Conservation (phyloP, 2,329 filamentous ascomycete genomes). For the Juglanconis sp. region DNA sequence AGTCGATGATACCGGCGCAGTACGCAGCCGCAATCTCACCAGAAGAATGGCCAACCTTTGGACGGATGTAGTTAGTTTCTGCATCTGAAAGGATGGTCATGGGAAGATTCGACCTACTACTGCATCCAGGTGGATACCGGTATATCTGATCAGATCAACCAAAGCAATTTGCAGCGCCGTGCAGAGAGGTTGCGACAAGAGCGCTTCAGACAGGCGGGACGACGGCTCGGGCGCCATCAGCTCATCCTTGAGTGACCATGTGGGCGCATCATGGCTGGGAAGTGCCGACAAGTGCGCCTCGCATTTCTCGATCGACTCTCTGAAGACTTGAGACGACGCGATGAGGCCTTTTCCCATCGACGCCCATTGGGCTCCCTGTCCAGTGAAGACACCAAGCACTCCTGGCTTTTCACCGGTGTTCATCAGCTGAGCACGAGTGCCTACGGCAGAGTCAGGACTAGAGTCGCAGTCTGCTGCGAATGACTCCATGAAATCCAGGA, state of each 20-base stretch:
- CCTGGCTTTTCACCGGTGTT: neutral
- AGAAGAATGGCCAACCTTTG: constrained; percentile 32
- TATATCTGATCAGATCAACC: constrained; percentile 32
- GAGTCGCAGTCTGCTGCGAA: too few relatives aligned
- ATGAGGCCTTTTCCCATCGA: neutral
- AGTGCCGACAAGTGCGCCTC: neutral
- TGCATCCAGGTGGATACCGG: constrained; percentile 25
- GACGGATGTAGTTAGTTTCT: too few relatives aligned
- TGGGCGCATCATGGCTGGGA: neutral
- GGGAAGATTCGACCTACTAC: too few relatives aligned
- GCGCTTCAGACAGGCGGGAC: constrained; percentile 23
- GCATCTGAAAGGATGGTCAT: too few relatives aligned
- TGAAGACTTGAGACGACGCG: neutral
- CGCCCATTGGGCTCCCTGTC: constrained; percentile 32
- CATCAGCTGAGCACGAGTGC: too few relatives aligned
- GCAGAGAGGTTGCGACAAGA: constrained; percentile 33
- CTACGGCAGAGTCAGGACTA: neutral
- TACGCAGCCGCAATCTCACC: constrained; percentile 42
- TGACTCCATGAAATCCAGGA: too few relatives aligned
- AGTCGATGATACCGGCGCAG: constrained; percentile 27
- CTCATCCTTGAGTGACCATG: constrained; percentile 25
- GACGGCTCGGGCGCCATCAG: constrained; percentile 18
- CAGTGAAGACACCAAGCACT: constrained; percentile 26
- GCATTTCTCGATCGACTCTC: neutral
- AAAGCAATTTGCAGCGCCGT: constrained; percentile 41